Evolutionary conservation across 768 basidiomycete genomes (phyloP).

Genomic region (Cyathus striatus): DNA sequence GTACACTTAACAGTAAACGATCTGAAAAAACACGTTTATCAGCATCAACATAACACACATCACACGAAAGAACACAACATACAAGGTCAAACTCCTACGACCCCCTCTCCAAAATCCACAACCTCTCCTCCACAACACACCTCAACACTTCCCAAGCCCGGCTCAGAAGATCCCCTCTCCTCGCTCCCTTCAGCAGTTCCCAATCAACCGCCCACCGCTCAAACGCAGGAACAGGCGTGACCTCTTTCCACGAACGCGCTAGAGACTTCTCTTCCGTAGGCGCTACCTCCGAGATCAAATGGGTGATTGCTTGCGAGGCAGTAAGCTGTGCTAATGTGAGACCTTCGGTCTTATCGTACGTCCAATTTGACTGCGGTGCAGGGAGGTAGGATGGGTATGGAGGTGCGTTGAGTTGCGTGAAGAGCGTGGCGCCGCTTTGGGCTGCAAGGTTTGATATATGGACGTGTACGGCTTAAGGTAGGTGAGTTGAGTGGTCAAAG

Average conservation of each 20-base stretch:
- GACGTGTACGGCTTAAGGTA: conserved; percentile 36
- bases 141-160: conserved; percentile 20
- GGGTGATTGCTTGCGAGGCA: conserved; percentile 41
- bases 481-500: neutral
- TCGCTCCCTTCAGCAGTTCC: conserved; percentile 12
- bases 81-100: neutral
- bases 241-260: conserved; percentile 31
- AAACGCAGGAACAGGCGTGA: conserved; percentile 42
- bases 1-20: too few relatives aligned
- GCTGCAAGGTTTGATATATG: conserved; percentile 84
- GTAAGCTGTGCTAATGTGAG: conserved; percentile 38
- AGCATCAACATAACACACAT: too few relatives aligned
- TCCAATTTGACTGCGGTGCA: conserved; percentile 34
- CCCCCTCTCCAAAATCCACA: conserved; percentile 51
- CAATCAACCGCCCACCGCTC: conserved; percentile 25
- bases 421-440: conserved; percentile 88
- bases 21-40: too few relatives aligned
- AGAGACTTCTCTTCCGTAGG: conserved; percentile 16
- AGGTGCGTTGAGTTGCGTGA: conserved; percentile 63
- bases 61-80: neutral
- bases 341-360: conserved; percentile 81
- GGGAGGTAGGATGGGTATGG: conserved; percentile 32
- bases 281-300: conserved; percentile 53
- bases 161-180: conserved; percentile 11
- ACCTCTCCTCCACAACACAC: conserved; percentile 31